Percentiles rank a stretch among this genome's conserved stretches.
Conservation (phyloP, 129 eudicot species). For the Oenanthe sinensis region DNA sequence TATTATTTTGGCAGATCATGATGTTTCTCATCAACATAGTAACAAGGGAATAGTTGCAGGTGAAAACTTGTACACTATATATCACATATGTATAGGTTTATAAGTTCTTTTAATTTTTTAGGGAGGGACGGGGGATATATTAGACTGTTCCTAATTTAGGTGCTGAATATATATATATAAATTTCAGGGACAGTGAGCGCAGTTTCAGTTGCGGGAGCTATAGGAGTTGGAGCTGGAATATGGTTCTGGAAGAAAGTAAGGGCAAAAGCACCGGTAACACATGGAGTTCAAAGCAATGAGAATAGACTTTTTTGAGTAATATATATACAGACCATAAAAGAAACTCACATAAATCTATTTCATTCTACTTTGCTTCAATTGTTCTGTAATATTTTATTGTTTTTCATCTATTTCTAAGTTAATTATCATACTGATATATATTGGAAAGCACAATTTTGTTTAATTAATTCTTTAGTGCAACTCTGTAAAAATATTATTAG, state of each 20-base stretch:
- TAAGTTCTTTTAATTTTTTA: background rate
- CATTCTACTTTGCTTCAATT: background rate
- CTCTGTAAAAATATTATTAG: background rate
- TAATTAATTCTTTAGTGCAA: background rate
- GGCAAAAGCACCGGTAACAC: constrained; percentile 79
- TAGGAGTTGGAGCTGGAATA: constrained; percentile 75
- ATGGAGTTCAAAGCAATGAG: constrained; percentile 88
- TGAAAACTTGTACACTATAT: constrained; percentile 1
- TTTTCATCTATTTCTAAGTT: background rate
- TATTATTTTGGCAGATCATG: constrained; percentile 34
- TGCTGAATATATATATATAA: background rate
- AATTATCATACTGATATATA: background rate
- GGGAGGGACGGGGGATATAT: background rate
- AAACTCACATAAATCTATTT: background rate
- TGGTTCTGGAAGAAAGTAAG: constrained; percentile 78
- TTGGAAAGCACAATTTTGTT: background rate
- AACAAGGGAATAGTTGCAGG: constrained; percentile 53
- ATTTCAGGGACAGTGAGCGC: constrained; percentile 63
- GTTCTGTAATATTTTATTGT: background rate
- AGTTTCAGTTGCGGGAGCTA: constrained; percentile 72
- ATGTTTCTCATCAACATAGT: constrained; percentile 32
- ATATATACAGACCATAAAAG: background rate
- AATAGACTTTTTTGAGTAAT: constrained; percentile 61
- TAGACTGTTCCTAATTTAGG: background rate
- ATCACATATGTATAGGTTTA: background rate